Evolutionary conservation across 768 basidiomycete genomes (phyloP), one percentile per base, ranked within the genome.

Genomic region (Favolaschia claudopus): DNA sequence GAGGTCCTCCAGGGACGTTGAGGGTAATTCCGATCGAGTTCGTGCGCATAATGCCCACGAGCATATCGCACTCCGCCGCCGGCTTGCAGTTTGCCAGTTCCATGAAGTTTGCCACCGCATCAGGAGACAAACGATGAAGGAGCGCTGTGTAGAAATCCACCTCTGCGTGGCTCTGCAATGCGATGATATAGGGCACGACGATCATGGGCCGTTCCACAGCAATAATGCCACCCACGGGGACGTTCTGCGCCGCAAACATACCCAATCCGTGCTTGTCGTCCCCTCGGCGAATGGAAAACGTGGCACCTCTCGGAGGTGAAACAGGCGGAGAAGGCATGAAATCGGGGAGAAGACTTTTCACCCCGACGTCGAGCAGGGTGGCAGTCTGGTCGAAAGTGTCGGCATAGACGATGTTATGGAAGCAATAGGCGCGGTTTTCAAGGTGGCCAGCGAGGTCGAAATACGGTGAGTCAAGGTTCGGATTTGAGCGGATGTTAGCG

Each of bases 161-260:
- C 36, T 60, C 58, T 5, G 54, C 24, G 22, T 25, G 14, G 13
- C 17, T 40, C 15, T 36, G 34, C n/a, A 68, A 46, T 12, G 76
- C 68, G 60, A 60, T 69, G 42, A 74, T 57, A 56, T 71, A 74
- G 3, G 80, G 79, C 20, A 74, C 71, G 37, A 82, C 73, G 36
- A 81, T 62, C 9, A 70, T 72, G 22, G 81, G 81, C 40, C 79
- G 78, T 53, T 82, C 76, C 2, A 67, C 63, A 14, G 71, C 20
- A 24, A 77, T 68, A 27, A 65, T 38, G 20, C 66, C 68, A 20
- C 71, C 68, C 14, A 55, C 47, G 2, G 65, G 60, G 24, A 75
- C 62, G 5, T 58, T 29, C 19, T 48, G 51, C 15, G 31, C 44
- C 0, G 74, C 70, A 37, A 74, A 72, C 61, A 75, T 64, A 2